phyloP scores from a whole-genome alignment of 163 green algal genomes.

The Botryococcus braunii region DNA sequence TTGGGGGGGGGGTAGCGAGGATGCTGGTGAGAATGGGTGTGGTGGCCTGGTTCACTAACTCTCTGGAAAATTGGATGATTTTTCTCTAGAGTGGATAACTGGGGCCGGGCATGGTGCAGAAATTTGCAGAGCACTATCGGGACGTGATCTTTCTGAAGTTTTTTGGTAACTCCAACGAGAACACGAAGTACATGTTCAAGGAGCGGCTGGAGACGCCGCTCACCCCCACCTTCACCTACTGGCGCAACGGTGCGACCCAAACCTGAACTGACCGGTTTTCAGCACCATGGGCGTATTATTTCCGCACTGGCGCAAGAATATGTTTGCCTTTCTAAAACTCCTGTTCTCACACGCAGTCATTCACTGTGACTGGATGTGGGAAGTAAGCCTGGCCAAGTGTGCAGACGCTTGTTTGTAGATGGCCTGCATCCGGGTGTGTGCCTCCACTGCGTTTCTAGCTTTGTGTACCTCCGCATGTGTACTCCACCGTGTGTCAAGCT shows the following conservation, averaged over 20 bases:
- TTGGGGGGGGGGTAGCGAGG: too few species aligned
- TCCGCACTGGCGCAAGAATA: neutral
- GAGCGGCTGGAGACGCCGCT: conserved; percentile 28
- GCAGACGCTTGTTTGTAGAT: neutral
- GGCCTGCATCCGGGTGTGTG: neutral
- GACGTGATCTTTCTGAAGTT: conserved; percentile 47
- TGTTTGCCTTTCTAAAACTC: too few species aligned
- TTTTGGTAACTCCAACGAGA: conserved; percentile 43
- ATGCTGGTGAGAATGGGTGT: too few species aligned
- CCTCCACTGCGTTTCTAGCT: neutral
- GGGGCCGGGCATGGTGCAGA: too few species aligned
- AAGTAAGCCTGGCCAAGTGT: neutral
- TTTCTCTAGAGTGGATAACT: too few species aligned
- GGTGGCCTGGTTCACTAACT: too few species aligned
- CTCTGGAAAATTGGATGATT: too few species aligned
- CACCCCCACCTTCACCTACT: conserved; percentile 49
- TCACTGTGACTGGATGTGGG: neutral
- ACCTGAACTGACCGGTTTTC: neutral
- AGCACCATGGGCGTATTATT: neutral
- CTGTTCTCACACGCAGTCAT: neutral
- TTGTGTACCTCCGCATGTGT: too few species aligned
- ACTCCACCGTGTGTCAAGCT: too few species aligned
- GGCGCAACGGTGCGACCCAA: conserved; percentile 23
- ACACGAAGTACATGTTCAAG: conserved; percentile 47
- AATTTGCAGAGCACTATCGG: conserved; percentile 35